phyloP scores from a whole-genome alignment of 352 stramenopile species.

The Phytophthora sp. region DNA sequence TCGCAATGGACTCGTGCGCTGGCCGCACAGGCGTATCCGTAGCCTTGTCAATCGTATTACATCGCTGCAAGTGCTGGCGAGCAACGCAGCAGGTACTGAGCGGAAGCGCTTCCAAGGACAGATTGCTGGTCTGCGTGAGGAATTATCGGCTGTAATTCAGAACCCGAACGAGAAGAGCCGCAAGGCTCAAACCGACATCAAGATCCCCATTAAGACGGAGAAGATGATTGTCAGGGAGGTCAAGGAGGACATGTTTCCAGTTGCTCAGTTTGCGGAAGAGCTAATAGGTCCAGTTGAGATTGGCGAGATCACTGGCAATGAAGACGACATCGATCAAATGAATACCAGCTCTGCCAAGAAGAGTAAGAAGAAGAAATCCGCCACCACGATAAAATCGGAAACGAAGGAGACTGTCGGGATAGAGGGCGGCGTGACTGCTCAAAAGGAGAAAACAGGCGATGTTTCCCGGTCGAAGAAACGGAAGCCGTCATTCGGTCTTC shows the following conservation, averaged over 20 bases:
- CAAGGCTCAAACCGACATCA: constrained; percentile 70
- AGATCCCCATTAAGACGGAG: constrained; percentile 38
- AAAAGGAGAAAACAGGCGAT: constrained; percentile 12
- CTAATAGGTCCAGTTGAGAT: constrained; percentile 23
- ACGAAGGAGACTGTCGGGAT: not conserved
- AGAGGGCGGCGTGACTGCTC: not conserved
- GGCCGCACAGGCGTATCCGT: constrained; percentile 83
- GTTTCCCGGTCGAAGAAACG: constrained; percentile 38
- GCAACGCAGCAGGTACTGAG: constrained; percentile 55
- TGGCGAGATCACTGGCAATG: not conserved
- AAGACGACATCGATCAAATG: not conserved
- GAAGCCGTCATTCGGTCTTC: constrained; percentile 36
- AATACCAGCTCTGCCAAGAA: constrained; percentile 17
- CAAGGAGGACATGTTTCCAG: constrained; percentile 26
- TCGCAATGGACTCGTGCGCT: constrained; percentile 79
- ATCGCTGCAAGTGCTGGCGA: constrained; percentile 71
- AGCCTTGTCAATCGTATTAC: constrained; percentile 86
- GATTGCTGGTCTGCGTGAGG: constrained; percentile 63
- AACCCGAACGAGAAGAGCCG: constrained; percentile 88
- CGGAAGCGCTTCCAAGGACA: constrained; percentile 68
- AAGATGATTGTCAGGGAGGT: constrained; percentile 8
- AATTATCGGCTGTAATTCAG: constrained; percentile 81
- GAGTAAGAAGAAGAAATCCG: constrained; percentile 33
- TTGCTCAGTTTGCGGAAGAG: constrained; percentile 20
- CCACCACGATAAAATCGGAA: constrained; percentile 14